Evolutionary conservation across 2,329 filamentous ascomycete genomes (phyloP).

Genomic region (Lecanicillium sp.): DNA sequence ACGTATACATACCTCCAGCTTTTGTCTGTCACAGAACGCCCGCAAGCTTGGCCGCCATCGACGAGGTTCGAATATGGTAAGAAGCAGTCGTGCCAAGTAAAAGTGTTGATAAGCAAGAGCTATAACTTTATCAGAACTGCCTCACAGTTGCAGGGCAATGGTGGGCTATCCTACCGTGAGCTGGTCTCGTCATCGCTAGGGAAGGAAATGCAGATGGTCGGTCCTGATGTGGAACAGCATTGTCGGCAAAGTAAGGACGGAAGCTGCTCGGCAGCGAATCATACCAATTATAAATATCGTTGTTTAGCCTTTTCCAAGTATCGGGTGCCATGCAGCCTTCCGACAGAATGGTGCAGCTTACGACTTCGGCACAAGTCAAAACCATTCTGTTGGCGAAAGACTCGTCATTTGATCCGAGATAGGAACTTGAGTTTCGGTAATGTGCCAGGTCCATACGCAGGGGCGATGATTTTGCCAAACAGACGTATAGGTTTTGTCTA

Average conservation of each 20-base stretch:
- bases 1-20: slow-evolving; percentile 13
- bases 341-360: slow-evolving; percentile 23
- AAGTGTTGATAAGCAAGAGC: slow-evolving; percentile 31
- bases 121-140: too few relatives aligned
- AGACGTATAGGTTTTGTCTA: slow-evolving; percentile 39
- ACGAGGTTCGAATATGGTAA: slow-evolving; percentile 28
- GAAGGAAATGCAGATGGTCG: too few relatives aligned
- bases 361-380: slow-evolving; percentile 19
- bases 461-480: slow-evolving; percentile 29
- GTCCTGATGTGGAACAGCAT: too few relatives aligned
- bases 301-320: slow-evolving; percentile 13
- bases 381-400: slow-evolving; percentile 19
- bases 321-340: slow-evolving; percentile 16
- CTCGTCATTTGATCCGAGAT: slow-evolving; percentile 15
- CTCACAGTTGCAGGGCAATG: slow-evolving; percentile 8
- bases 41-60: slow-evolving; percentile 16
- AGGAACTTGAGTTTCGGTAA: slow-evolving; percentile 19
- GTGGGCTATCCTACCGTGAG: too few relatives aligned
- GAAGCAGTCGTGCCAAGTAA: slow-evolving; percentile 29
- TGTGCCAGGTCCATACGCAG: slow-evolving; percentile 26
- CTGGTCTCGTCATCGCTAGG: too few relatives aligned
- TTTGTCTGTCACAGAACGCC: slow-evolving; percentile 12
- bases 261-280: slow-evolving; percentile 13
- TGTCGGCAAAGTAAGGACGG: slow-evolving; percentile 9
- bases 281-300: slow-evolving; percentile 16